Percentiles rank a stretch among this genome's conserved stretches.
Evolutionary conservation across 352 stramenopile species (phyloP).

Genomic region (Globisporangium rhizosaccharum): DNA sequence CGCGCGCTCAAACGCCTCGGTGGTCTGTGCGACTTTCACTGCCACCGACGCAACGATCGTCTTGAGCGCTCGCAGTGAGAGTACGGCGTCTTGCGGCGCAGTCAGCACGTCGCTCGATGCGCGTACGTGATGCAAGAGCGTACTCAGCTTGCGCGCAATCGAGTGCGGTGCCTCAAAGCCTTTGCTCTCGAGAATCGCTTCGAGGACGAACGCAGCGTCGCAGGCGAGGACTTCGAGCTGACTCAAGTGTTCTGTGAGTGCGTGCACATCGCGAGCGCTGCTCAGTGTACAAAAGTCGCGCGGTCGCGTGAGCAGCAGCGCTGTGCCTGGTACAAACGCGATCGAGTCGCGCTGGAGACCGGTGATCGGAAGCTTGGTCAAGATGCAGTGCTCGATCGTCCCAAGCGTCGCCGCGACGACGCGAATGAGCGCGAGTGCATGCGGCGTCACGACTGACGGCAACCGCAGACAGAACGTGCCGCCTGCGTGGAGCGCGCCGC

Average conservation of each 20-base stretch:
- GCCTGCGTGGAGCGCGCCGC: constrained; percentile 35
- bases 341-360: constrained; percentile 27
- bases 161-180: constrained; percentile 14
- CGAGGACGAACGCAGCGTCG: constrained; percentile 23
- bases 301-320: constrained; percentile 22
- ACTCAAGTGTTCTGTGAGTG: constrained; percentile 22
- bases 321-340: constrained; percentile 28
- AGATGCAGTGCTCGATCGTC: constrained; percentile 29
- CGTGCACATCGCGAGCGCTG: neutral
- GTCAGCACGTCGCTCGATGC: neutral
- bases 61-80: constrained; percentile 5
- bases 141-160: constrained; percentile 17
- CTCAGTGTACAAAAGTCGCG: neutral
- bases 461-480: constrained; percentile 33
- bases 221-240: constrained; percentile 24
- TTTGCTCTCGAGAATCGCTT: constrained; percentile 26
- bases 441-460: neutral
- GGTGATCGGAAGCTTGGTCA: constrained; percentile 25
- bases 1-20: constrained; percentile 12
- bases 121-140: constrained; percentile 19
- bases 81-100: too few species aligned
- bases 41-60: constrained; percentile 4
- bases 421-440: constrained; percentile 17
- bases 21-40: constrained; percentile 1
- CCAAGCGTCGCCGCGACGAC: constrained; percentile 19